Conservation (phyloP, 805 yeast genomes). For the Wickerhamomyces silvicola region DNA sequence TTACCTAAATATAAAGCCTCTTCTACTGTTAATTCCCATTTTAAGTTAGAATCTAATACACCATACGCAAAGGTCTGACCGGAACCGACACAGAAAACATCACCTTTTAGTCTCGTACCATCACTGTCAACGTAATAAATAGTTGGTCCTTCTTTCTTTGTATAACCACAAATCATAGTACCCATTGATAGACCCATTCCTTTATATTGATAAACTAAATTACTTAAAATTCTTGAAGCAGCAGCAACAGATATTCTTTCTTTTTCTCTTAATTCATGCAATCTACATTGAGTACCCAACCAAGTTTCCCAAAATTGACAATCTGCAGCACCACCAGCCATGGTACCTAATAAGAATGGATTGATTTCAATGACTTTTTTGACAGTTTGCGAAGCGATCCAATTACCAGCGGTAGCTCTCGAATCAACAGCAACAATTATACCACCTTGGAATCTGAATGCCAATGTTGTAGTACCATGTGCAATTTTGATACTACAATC, state of each 20-base stretch:
- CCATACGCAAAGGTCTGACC: slow-evolving; percentile 99
- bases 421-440: slow-evolving; percentile 96
- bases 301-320: slow-evolving; percentile 99
- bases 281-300: slow-evolving; percentile 94
- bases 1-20: slow-evolving; percentile 93
- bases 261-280: slow-evolving; percentile 91
- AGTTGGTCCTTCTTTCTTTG: slow-evolving; percentile 92
- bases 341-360: slow-evolving; percentile 89
- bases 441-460: slow-evolving; percentile 94
- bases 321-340: slow-evolving; percentile 99
- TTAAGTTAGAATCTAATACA: slow-evolving; percentile 87
- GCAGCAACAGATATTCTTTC: slow-evolving; percentile 95
- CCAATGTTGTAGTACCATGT: slow-evolving; percentile 98
- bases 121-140: slow-evolving; percentile 95
- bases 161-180: slow-evolving; percentile 97
- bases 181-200: slow-evolving; percentile 99
- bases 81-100: slow-evolving; percentile 93
- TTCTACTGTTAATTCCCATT: slow-evolving; percentile 87
- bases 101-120: slow-evolving; percentile 93
- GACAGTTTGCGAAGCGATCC: slow-evolving; percentile 98
- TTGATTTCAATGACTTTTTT: slow-evolving; percentile 96
- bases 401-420: slow-evolving; percentile 94
- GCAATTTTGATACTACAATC: slow-evolving; percentile 95
- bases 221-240: slow-evolving; percentile 88
- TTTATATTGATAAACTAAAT: slow-evolving; percentile 87